A percentile compares a stretch with the other conserved stretches of the same genome.
These are phyloP conservation scores for Phytophthora sojae DNA, from an alignment of 352 stramenopile genomes.

Conservation along the genomic window DNA sequence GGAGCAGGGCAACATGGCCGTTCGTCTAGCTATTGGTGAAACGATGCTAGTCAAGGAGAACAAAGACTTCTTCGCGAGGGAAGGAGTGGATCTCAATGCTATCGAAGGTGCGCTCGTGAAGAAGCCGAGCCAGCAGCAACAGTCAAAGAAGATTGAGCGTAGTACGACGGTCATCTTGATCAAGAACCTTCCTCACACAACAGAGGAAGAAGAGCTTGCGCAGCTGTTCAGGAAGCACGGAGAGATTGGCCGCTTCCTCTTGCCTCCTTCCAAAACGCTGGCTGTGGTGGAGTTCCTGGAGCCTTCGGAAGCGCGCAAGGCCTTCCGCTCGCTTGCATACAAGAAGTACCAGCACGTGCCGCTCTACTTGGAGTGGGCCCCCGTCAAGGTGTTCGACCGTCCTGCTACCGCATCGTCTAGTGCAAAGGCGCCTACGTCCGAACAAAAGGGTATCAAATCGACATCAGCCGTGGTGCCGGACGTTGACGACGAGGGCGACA, in stretches of 20 bases:
- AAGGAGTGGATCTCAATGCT: conserved; percentile 95
- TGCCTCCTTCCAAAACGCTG: conserved; percentile 95
- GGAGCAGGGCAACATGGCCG: conserved; percentile 96
- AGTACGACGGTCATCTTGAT: conserved; percentile 96
- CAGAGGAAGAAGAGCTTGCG: conserved; percentile 93
- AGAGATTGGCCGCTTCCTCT: conserved; percentile 87
- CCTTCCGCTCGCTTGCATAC: conserved; percentile 98
- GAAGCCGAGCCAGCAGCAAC: conserved; percentile 49
- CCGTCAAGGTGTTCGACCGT: conserved; percentile 83
- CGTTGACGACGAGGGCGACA: conserved; percentile 70
- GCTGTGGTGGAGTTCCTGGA: conserved; percentile 97
- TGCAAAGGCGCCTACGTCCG: conserved; percentile 12
- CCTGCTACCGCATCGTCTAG: conserved; percentile 26
- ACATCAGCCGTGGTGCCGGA: conserved; percentile 57
- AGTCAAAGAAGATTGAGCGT: conserved; percentile 82
- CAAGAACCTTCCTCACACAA: conserved; percentile 98
- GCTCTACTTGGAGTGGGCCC: conserved; percentile 99
- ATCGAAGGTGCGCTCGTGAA: conserved; percentile 90
- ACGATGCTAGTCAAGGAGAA: conserved; percentile 99
- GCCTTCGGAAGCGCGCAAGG: conserved; percentile 94
- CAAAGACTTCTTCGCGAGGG: conserved; percentile 95
- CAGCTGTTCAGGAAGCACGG: conserved; percentile 95
- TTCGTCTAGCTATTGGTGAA: conserved; percentile 97
- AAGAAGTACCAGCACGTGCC: conserved; percentile 98
- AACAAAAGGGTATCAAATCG: conserved; percentile 68